Conservation (phyloP, 495 filamentous ascomycete species). For the Aspergillus nanangensis region DNA sequence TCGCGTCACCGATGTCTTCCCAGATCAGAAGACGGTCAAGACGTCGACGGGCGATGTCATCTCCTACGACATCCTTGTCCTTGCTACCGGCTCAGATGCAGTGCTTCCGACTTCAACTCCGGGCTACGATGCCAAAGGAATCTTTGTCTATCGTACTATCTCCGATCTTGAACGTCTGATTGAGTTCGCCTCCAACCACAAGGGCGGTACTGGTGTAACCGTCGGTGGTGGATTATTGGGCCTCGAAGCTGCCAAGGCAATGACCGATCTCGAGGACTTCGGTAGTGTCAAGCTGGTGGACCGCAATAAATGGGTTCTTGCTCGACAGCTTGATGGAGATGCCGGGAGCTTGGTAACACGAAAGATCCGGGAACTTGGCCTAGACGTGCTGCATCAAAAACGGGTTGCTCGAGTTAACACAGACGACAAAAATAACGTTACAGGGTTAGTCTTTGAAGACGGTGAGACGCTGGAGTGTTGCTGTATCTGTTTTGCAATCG, state of each 20-base stretch:
- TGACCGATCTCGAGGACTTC: constrained; percentile 84
- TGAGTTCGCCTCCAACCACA: constrained; percentile 58
- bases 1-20: constrained; percentile 65
- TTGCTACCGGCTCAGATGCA: constrained; percentile 91
- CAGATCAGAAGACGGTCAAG: constrained; percentile 57
- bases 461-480: constrained; percentile 78
- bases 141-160: constrained; percentile 95
- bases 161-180: constrained; percentile 82
- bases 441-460: constrained; percentile 78
- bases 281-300: constrained; percentile 79
- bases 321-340: constrained; percentile 80
- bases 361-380: constrained; percentile 73
- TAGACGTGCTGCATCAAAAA: constrained; percentile 81
- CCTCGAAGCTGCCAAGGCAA: constrained; percentile 90
- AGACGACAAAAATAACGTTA: constrained; percentile 61
- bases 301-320: constrained; percentile 84
- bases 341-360: constrained; percentile 82
- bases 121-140: constrained; percentile 77
- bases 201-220: constrained; percentile 68
- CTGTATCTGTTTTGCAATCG: constrained; percentile 91
- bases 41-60: constrained; percentile 69
- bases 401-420: constrained; percentile 69
- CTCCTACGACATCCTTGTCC: constrained; percentile 82
- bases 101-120: constrained; percentile 76
- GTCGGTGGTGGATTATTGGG: constrained; percentile 91